Conservation (phyloP, 179 eudicot genomes). For the Silene coronaria region DNA sequence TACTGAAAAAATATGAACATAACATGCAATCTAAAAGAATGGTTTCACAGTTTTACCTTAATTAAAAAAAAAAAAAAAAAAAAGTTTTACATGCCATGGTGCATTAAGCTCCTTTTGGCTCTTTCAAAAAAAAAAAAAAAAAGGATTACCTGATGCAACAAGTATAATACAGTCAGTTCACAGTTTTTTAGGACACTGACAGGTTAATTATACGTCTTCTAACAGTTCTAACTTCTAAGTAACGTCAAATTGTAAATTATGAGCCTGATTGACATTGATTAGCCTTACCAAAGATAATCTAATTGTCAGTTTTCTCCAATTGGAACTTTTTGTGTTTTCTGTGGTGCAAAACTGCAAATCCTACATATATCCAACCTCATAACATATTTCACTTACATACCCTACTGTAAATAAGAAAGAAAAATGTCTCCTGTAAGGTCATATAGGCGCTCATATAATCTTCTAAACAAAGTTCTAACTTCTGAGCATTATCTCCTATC, state of each 20-base stretch:
- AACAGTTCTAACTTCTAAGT: no score
- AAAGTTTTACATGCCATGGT: no score
- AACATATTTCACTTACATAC: neutral
- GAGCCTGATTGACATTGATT: neutral
- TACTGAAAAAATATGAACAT: neutral
- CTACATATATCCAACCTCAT: neutral
- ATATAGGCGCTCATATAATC: no score
- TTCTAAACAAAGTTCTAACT: neutral
- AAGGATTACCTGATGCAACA: neutral
- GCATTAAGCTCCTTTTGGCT: no score
- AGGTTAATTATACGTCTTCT: neutral
- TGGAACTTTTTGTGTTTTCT: neutral
- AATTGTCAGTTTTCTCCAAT: neutral
- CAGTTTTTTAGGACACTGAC: slow-evolving; percentile 4
- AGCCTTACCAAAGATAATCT: neutral
- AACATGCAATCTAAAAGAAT: neutral
- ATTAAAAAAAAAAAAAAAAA: no score
- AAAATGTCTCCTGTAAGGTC: neutral
- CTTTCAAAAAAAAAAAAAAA: no score
- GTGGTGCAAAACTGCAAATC: neutral
- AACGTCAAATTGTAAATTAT: neutral
- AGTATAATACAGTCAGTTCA: neutral
- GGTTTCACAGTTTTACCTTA: neutral
- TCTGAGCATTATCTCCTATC: no score
- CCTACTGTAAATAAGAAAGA: neutral